Evolutionary conservation across 176 grass and related monocot genomes (phyloP), one percentile per base, ranked within the genome.

Genomic region (Carex myosuroides): DNA sequence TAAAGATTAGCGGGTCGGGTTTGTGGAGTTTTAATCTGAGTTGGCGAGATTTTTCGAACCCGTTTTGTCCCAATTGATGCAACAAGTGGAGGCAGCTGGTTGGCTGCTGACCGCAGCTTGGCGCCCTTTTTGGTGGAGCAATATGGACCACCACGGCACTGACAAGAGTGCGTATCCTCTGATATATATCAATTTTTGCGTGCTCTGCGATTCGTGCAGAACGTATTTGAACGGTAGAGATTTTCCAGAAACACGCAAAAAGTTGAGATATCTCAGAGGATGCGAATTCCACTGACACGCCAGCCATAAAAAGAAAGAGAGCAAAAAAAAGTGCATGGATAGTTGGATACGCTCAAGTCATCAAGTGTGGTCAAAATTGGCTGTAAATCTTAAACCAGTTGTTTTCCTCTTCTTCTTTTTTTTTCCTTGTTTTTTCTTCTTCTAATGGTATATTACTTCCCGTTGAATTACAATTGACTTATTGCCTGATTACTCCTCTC

Each of bases 351-450:
- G 22, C 20, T 39, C 37, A 39, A 39, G 37, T 39, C 37, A 39
- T 61, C 8, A 81, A 66, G 16, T 82, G n/a, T 66, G 80, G 80
- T 82, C 80, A 82, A 82, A 50, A 82, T 82, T 82, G 80, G 59
- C 59, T 82, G 60, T 54, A 66, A 82, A 30, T 82, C 66, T 66
- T 29, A 82, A 67, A 3, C 80, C 59, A 67, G 18, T 64, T 82
- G 22, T 44, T 82, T 82, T 65, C 12, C 0, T 42, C 6, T 1
- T 26, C 26, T 26, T 81, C 2, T 39, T 52, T 1, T 32, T 32
- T 55, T 44, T 42, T n/a, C 2, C 44, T 21, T 56, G 44, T 46
- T 41, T 73, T 50, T 7, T 24, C 4, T 41, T 41, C 13, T 46
- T 44, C 6, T 46, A 9, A 46, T 71, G 41, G 39, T 11, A 8